These are phyloP conservation scores for Fremontodendron californicum DNA, from an alignment of 345 rosid genomes.

Conservation along the genomic window DNA sequence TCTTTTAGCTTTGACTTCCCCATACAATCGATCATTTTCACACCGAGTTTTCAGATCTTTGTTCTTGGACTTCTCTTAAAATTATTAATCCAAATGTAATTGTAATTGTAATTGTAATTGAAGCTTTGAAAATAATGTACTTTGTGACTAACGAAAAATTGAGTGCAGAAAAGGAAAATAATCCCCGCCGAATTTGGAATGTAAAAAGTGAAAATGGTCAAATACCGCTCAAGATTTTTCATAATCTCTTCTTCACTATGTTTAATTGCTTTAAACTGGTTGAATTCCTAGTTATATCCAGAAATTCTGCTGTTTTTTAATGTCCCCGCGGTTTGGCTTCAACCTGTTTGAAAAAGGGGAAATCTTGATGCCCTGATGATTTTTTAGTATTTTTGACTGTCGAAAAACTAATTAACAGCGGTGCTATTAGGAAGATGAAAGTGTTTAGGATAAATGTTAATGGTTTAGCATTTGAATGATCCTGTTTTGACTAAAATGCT, in stretches of 20 bases:
- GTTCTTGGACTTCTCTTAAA: neutral
- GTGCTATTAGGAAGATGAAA: neutral
- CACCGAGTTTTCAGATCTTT: slow-evolving; percentile 8
- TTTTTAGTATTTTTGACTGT: neutral
- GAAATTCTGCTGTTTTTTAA: neutral
- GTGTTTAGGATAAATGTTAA: neutral
- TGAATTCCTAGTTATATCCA: neutral
- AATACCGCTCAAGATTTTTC: neutral
- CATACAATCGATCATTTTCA: neutral
- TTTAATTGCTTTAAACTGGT: neutral
- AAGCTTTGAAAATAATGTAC: neutral
- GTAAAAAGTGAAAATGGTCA: neutral
- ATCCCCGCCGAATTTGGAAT: neutral
- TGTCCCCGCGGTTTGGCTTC: neutral
- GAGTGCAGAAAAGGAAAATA: neutral
- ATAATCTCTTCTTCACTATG: neutral
- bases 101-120: neutral
- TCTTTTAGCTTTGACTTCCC: neutral
- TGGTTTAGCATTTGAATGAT: neutral
- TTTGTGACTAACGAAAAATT: neutral
- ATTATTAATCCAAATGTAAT: neutral
- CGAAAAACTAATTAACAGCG: neutral
- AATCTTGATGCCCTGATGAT: neutral
- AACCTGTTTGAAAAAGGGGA: neutral
- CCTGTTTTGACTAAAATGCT: neutral